phyloP scores from a whole-genome alignment of 2,329 filamentous ascomycete species.

The Ophiocordyceps robertsii region DNA sequence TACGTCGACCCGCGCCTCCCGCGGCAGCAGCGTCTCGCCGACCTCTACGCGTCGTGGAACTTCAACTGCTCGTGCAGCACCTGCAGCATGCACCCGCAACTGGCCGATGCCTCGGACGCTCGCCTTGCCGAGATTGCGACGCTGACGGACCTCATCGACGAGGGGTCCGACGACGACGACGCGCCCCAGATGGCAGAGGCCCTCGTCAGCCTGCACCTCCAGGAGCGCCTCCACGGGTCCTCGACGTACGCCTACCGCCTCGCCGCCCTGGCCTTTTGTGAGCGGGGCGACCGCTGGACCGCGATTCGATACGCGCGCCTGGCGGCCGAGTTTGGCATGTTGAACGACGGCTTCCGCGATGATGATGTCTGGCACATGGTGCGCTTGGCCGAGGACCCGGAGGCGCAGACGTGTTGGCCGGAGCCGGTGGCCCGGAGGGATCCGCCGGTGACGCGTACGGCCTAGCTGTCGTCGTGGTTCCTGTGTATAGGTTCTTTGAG shows the following conservation, averaged over 20 bases:
- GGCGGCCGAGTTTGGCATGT: conserved; percentile 21
- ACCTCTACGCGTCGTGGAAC: conserved; percentile 21
- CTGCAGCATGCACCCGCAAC: conserved; percentile 17
- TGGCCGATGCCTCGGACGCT: conserved; percentile 19
- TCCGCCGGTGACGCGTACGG: too few relatives aligned
- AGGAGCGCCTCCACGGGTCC: conserved; percentile 22
- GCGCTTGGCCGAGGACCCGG: too few relatives aligned
- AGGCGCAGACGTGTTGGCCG: too few relatives aligned
- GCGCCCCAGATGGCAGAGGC: conserved; percentile 23
- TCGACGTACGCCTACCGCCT: conserved; percentile 21
- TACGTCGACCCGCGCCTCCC: conserved; percentile 23
- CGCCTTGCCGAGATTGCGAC: conserved; percentile 20
- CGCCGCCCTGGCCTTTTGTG: conserved; percentile 25
- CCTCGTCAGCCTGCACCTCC: conserved; percentile 23
- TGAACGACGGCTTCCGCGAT: conserved; percentile 3
- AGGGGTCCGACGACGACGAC: conserved; percentile 6
- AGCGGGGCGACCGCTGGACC: conserved; percentile 22
- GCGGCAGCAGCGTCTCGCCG: conserved; percentile 11
- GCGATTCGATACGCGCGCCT: conserved; percentile 23
- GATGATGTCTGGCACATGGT: not conserved
- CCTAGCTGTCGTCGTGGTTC: too few relatives aligned
- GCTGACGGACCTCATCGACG: not conserved
- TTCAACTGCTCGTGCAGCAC: conserved; percentile 26
- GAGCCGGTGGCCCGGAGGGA: too few relatives aligned
- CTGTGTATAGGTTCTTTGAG: too few relatives aligned